Evolutionary conservation across 371 early-diverging fungal genomes (phyloP), one percentile per base, ranked within the genome.

Genomic region (Batkoa obscura): DNA sequence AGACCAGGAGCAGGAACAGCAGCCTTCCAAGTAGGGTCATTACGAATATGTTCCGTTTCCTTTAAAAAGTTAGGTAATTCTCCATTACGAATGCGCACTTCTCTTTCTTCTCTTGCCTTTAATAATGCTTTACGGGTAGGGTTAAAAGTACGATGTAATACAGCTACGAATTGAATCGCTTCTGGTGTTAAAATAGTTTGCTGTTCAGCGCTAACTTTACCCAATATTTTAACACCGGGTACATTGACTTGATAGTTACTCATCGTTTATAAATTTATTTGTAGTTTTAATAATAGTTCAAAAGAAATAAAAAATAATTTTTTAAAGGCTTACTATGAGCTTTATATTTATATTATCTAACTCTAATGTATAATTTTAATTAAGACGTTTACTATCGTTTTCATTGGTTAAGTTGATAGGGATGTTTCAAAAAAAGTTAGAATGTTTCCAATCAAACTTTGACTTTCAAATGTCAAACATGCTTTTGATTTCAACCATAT

Each of bases 1-100:
- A 94, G 71, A 2, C 94, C 94, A 3, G 92, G 93, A 10, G 88
- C 92, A 51, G 90, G 92, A 35, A 63, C 62, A 35, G 95, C 92
- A 31, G 83, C 91, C 59, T 76, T 68, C 95, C 95, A 94, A 32
- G 81, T 77, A 37, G 75, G 74, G 64, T 92, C 86, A 37, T 84
- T 82, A 57, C 95, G 84, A 66, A 94, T 84, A 62, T 75, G 68
- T 57, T 82, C 82, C 23, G 95, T 94, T 69, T 89, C 86, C 37
- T 90, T 85, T 61, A 93, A 68, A 71, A 94, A 94, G 62, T 88
- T 86, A 43, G 92, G 90, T 41, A 92, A 69, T 32, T 66, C 62
- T 37, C 91, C 91, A 38, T 73, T 75, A 63, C 90, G 86, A 43
- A 94, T 67, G 55, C 79, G 72, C 58, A 77, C 69, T 66, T 92